phyloP scores from a whole-genome alignment of 2,329 filamentous ascomycete species.

The Paraphaeosphaeria minitans region DNA sequence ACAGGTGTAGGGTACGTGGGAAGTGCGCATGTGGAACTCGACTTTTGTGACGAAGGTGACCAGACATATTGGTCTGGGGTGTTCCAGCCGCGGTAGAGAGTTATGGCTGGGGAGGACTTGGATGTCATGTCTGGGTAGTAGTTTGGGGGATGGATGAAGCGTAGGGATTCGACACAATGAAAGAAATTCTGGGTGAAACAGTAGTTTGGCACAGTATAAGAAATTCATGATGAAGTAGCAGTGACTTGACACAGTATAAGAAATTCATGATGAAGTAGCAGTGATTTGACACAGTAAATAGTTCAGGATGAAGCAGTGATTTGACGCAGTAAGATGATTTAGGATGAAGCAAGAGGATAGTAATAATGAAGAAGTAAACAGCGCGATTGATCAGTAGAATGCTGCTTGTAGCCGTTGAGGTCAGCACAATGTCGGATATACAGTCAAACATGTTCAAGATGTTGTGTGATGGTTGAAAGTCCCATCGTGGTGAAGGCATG shows the following conservation, averaged over 20 bases:
- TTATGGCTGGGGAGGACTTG: constrained; percentile 29
- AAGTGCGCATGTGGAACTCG: constrained; percentile 65
- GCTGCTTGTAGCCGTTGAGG: neutral
- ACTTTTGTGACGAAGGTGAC: constrained; percentile 68
- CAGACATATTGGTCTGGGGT: constrained; percentile 54
- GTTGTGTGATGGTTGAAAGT: neutral
- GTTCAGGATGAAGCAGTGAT: too few relatives aligned
- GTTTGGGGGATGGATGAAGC: neutral
- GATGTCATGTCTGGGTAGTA: constrained; percentile 6
- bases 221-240: too few relatives aligned
- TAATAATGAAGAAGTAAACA: neutral
- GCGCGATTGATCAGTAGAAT: neutral
- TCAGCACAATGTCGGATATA: neutral
- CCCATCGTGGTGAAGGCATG: neutral
- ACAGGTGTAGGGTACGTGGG: constrained; percentile 53
- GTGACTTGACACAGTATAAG: too few relatives aligned
- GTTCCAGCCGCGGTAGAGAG: constrained; percentile 59
- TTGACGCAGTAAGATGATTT: neutral
- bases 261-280: too few relatives aligned
- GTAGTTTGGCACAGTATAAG: too few relatives aligned
- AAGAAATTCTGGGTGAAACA: neutral
- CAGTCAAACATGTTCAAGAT: neutral
- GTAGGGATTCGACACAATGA: neutral
- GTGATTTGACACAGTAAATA: too few relatives aligned
- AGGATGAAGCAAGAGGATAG: neutral